phyloP scores from a whole-genome alignment of 768 basidiomycete genomes.

The Chlorophyllum brunneum region DNA sequence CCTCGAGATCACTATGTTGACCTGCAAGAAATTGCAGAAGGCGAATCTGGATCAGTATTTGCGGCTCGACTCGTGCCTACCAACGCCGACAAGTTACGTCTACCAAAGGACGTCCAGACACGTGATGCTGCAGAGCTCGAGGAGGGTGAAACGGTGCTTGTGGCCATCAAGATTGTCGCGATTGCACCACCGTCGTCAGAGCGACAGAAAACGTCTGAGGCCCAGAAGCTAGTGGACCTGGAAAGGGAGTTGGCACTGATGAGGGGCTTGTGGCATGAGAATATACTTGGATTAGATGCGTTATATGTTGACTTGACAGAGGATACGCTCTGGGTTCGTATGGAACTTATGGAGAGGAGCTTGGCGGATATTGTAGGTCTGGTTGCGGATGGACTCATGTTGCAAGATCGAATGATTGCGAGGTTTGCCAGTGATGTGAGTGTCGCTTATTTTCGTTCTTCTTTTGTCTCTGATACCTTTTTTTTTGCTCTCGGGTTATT shows the following conservation, averaged over 20 bases:
- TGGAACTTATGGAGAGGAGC: constrained; percentile 90
- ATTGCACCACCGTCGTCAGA: constrained; percentile 35
- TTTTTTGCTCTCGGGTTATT: background rate
- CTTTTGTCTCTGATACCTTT: constrained; percentile 1
- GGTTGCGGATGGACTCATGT: constrained; percentile 53
- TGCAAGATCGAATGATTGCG: constrained; percentile 69
- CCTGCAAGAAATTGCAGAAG: constrained; percentile 77
- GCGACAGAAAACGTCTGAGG: constrained; percentile 29
- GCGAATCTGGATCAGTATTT: constrained; percentile 74
- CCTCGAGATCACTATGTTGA: constrained; percentile 63
- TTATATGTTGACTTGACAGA: constrained; percentile 66
- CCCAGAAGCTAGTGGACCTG: constrained; percentile 62
- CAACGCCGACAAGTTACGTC: constrained; percentile 31
- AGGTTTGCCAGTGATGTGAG: constrained; percentile 76
- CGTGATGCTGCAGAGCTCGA: constrained; percentile 32
- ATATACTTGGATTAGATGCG: constrained; percentile 65
- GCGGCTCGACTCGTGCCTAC: constrained; percentile 35
- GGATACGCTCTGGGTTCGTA: constrained; percentile 76
- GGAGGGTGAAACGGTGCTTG: constrained; percentile 35
- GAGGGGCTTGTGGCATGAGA: constrained; percentile 52
- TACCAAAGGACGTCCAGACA: constrained; percentile 36
- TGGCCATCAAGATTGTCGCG: constrained; percentile 75
- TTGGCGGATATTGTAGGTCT: constrained; percentile 76
- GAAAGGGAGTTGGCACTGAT: constrained; percentile 58
- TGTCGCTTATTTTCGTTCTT: constrained; percentile 15